phyloP scores from a whole-genome alignment of 768 basidiomycete species.

The Cystoderma amianthinum region DNA sequence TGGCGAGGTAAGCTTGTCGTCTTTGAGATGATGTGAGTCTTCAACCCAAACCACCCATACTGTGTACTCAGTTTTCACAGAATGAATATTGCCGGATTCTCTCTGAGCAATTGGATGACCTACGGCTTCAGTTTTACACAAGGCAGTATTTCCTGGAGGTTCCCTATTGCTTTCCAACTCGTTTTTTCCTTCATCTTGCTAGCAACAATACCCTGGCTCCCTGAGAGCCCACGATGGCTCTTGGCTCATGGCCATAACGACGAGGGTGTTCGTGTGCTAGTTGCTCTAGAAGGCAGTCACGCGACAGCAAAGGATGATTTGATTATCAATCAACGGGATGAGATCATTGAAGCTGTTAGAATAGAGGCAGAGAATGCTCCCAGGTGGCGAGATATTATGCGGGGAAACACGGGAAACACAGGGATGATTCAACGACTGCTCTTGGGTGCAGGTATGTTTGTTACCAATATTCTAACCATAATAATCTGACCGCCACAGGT shows the following conservation, averaged over 20 bases:
- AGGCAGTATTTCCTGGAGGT: constrained; percentile 39
- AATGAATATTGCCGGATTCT: constrained; percentile 46
- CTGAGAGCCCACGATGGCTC: constrained; percentile 42
- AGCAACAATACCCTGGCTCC: constrained; percentile 41
- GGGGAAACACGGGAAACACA: constrained; percentile 32
- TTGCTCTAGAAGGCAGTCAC: constrained; percentile 32
- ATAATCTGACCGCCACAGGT: constrained; percentile 15
- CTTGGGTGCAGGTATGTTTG: constrained; percentile 30
- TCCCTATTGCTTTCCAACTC: constrained; percentile 45
- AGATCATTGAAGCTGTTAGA: constrained; percentile 36
- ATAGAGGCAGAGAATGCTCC: constrained; percentile 33
- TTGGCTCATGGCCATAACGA: constrained; percentile 35
- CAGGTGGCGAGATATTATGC: constrained; percentile 32
- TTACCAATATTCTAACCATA: background rate
- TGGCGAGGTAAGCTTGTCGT: constrained; percentile 43
- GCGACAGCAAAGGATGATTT: constrained; percentile 25
- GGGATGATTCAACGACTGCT: constrained; percentile 37
- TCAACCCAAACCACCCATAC: background rate
- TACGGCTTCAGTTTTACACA: constrained; percentile 40
- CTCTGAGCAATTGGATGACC: constrained; percentile 47
- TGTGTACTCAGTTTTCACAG: constrained; percentile 13
- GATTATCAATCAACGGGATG: constrained; percentile 28
- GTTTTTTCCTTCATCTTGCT: constrained; percentile 36
- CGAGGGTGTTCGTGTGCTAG: constrained; percentile 33
- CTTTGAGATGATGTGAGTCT: constrained; percentile 39